Percentiles rank a stretch among this genome's conserved stretches.
phyloP scores from a whole-genome alignment of 2,329 filamentous ascomycete genomes.

The Sclerotinia spermophila region DNA sequence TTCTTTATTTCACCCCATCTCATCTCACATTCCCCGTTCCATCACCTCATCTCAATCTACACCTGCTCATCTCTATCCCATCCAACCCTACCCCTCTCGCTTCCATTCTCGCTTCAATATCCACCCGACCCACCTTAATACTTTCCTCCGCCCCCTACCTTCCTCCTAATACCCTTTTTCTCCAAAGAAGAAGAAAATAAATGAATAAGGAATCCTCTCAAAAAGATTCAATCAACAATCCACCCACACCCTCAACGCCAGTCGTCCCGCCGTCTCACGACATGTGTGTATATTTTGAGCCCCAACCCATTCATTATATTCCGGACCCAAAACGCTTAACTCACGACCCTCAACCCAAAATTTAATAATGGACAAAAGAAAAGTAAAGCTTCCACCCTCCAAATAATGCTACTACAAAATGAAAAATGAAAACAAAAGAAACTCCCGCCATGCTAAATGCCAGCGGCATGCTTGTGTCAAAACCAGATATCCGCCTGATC shows the following conservation, averaged over 20 bases:
- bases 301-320: background rate
- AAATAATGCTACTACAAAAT: background rate
- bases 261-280: conserved; percentile 8
- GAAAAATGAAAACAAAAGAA: background rate
- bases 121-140: too few species aligned
- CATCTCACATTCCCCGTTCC: background rate
- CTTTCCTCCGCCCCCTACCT: background rate
- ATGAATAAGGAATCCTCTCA: background rate
- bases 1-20: background rate
- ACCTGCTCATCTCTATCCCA: background rate
- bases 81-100: background rate
- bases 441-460: background rate
- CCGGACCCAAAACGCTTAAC: background rate
- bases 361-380: background rate
- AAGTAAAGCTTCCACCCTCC: background rate
- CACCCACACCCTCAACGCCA: background rate
- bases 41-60: background rate
- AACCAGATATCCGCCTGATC: background rate
- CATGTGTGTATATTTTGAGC: conserved; percentile 10
- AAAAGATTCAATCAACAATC: background rate
- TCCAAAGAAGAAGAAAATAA: background rate
- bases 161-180: background rate
- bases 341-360: background rate
- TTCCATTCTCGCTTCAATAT: background rate
- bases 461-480: background rate